Evolutionary conservation across 805 yeast genomes (phyloP).

Genomic region (Torulaspora indica): DNA sequence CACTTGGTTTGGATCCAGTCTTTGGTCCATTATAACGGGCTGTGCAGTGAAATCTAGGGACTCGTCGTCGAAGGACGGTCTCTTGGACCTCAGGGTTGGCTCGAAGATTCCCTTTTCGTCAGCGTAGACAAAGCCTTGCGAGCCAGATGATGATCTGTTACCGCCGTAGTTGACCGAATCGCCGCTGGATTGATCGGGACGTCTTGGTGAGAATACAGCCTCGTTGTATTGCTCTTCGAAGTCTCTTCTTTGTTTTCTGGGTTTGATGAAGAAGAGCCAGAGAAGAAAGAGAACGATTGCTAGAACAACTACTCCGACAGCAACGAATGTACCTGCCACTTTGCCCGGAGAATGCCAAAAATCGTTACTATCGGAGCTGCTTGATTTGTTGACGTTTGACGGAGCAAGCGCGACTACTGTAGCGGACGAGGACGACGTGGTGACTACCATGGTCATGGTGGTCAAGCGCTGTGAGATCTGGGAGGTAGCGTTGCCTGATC

Average conservation of each 20-base stretch:
- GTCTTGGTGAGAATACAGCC: slow-evolving; percentile 18
- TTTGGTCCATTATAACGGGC: slow-evolving; percentile 38
- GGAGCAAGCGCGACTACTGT: slow-evolving; percentile 8
- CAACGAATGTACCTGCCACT: slow-evolving; percentile 82
- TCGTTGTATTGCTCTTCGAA: slow-evolving; percentile 28
- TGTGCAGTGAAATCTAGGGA: slow-evolving; percentile 17
- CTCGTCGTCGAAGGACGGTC: slow-evolving; percentile 12
- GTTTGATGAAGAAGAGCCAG: slow-evolving; percentile 22
- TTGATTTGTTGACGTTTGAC: slow-evolving; percentile 3
- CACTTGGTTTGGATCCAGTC: slow-evolving; percentile 34
- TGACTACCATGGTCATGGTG: slow-evolving; percentile 15
- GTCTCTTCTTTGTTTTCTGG: slow-evolving; percentile 17
- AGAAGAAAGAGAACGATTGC: slow-evolving; percentile 42
- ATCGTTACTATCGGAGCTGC: slow-evolving; percentile 27
- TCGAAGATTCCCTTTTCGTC: slow-evolving; percentile 24
- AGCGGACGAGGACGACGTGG: slow-evolving; percentile 18
- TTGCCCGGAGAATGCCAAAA: slow-evolving; percentile 69
- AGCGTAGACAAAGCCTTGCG: slow-evolving; percentile 22
- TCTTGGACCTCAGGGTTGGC: slow-evolving; percentile 5
- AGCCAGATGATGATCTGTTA: slow-evolving; percentile 15
- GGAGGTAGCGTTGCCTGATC: background rate
- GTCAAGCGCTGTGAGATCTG: slow-evolving; percentile 1
- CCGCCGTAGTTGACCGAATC: slow-evolving; percentile 13
- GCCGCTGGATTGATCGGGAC: slow-evolving; percentile 11
- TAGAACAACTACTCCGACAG: slow-evolving; percentile 61